Conservation (phyloP, 2,329 filamentous ascomycete species). For the Fusarium sp. region DNA sequence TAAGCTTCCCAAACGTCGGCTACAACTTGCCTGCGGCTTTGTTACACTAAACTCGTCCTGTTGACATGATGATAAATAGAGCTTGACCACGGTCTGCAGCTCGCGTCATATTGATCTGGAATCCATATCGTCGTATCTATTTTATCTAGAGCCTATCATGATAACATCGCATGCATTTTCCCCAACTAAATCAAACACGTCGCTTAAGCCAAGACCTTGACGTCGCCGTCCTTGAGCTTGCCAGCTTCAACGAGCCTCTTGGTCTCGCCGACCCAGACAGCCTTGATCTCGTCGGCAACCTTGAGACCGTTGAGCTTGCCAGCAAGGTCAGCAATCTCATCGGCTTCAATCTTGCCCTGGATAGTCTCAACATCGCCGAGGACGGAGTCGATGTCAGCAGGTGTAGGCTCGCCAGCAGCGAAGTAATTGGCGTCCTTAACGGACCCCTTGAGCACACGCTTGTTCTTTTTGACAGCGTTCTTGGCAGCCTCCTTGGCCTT, state of each 20-base stretch:
- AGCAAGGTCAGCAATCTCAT: constrained; percentile 88
- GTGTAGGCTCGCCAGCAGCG: constrained; percentile 76
- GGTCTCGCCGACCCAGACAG: constrained; percentile 81
- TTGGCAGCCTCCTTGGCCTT: constrained; percentile 99
- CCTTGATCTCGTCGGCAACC: constrained; percentile 86
- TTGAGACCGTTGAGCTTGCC: constrained; percentile 83
- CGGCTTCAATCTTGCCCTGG: constrained; percentile 87
- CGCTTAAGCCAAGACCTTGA: constrained; percentile 69
- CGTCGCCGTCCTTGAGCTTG: constrained; percentile 86
- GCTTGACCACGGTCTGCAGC: constrained; percentile 13
- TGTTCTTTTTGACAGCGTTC: constrained; percentile 99
- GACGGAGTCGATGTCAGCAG: constrained; percentile 82
- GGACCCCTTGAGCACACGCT: constrained; percentile 91
- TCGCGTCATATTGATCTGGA: constrained; percentile 29
- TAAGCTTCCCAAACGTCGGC: too few relatives aligned
- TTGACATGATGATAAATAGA: not conserved
- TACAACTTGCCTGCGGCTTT: not conserved
- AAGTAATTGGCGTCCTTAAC: constrained; percentile 99
- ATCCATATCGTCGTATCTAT: constrained; percentile 39
- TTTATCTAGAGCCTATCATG: constrained; percentile 39
- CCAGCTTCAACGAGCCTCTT: constrained; percentile 82
- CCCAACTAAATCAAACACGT: not conserved
- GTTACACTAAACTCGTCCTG: not conserved
- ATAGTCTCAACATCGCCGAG: constrained; percentile 87
- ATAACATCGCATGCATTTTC: constrained; percentile 14